Percentiles rank a stretch among this genome's conserved stretches.
Conservation (phyloP, 257 asterid species). For the Thymus quinquecostatus region DNA sequence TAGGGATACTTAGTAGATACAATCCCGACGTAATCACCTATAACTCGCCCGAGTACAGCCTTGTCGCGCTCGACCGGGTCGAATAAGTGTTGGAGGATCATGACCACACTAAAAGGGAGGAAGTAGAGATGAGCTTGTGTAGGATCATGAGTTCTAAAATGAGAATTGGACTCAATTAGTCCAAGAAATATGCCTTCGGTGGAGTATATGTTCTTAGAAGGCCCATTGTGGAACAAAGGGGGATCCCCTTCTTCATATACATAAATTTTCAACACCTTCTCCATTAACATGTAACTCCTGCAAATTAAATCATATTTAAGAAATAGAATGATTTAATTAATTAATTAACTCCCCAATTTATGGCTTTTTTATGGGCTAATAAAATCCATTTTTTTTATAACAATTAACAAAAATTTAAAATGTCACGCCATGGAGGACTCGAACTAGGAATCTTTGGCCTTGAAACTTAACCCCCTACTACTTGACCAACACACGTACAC, state of each 20-base stretch:
- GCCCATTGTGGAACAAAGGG: constrained; percentile 67
- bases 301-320: not conserved
- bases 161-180: constrained; percentile 41
- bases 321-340: too few relatives aligned
- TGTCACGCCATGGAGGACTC: too few relatives aligned
- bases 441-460: too few relatives aligned
- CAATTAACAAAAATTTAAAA: too few relatives aligned
- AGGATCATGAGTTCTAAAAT: constrained; percentile 50
- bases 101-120: constrained; percentile 74
- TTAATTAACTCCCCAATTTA: too few relatives aligned
- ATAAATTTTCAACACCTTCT: constrained; percentile 54
- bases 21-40: constrained; percentile 47
- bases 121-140: constrained; percentile 63
- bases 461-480: too few relatives aligned
- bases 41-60: constrained; percentile 55
- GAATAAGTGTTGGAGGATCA: constrained; percentile 60
- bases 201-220: constrained; percentile 57
- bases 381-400: too few relatives aligned
- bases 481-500: too few relatives aligned
- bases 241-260: constrained; percentile 72
- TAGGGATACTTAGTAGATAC: constrained; percentile 57
- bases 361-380: too few relatives aligned
- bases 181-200: constrained; percentile 64
- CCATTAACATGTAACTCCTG: constrained; percentile 76
- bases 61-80: constrained; percentile 61